These are phyloP conservation scores for Metarhizium guizhouense DNA, from an alignment of 2,329 filamentous ascomycete genomes.

Conservation along the genomic window DNA sequence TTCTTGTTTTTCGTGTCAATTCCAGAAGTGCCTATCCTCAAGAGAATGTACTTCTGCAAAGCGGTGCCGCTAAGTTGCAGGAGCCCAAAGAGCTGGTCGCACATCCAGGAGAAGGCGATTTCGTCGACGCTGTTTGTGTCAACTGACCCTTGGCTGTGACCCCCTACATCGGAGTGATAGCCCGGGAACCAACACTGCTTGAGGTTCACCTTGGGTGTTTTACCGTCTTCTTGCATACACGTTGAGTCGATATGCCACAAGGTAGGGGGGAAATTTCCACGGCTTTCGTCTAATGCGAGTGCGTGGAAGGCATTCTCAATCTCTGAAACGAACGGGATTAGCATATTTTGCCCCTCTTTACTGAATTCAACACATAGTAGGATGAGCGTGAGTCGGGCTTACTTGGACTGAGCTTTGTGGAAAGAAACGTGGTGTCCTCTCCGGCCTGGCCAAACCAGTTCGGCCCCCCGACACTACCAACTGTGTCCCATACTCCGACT, in stretches of 20 bases:
- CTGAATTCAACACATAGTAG: too few relatives aligned
- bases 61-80: neutral
- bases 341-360: neutral
- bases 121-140: neutral
- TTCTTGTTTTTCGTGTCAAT: neutral
- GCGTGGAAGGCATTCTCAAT: conserved; percentile 47
- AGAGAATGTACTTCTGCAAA: neutral
- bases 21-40: neutral
- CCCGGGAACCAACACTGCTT: conserved; percentile 17
- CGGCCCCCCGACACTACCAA: conserved; percentile 16
- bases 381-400: neutral
- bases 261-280: conserved; percentile 21
- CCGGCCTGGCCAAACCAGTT: conserved; percentile 8
- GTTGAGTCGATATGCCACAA: conserved; percentile 17
- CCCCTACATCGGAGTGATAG: neutral
- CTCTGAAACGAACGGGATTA: conserved; percentile 7
- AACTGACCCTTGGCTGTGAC: neutral
- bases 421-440: neutral
- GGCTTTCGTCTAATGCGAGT: conserved; percentile 43
- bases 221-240: conserved; percentile 6
- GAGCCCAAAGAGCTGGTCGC: neutral
- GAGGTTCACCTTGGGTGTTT: conserved; percentile 11
- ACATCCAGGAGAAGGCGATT: neutral
- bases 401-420: conserved; percentile 13
- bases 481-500: conserved; percentile 14